phyloP scores from a whole-genome alignment of 805 yeast species.

The Candida railenensis region DNA sequence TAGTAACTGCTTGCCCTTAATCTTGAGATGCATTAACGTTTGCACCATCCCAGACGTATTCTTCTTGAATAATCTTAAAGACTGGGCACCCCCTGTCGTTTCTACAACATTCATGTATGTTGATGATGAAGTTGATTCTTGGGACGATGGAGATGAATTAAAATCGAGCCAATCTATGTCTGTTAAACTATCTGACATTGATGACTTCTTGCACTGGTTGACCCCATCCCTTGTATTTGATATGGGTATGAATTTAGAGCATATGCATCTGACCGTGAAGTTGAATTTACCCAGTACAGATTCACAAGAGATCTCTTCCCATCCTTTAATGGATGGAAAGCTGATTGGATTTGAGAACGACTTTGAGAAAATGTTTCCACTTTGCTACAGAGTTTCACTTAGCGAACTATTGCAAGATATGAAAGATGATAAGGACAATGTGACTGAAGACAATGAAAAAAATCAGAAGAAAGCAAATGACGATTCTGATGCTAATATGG shows the following conservation, averaged over 20 bases:
- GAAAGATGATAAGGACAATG: slow-evolving; percentile 13
- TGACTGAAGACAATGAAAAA: slow-evolving; percentile 1
- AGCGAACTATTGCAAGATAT: slow-evolving; percentile 32
- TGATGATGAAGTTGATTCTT: slow-evolving; percentile 36
- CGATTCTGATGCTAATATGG: slow-evolving; percentile 4
- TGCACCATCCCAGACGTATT: slow-evolving; percentile 59
- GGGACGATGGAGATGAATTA: slow-evolving; percentile 24
- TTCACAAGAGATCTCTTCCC: not conserved
- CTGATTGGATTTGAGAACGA: slow-evolving; percentile 16
- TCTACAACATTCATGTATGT: slow-evolving; percentile 29
- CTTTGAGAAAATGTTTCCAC: slow-evolving; percentile 29
- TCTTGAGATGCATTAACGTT: slow-evolving; percentile 62
- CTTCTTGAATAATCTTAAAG: slow-evolving; percentile 30
- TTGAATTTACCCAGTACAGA: slow-evolving; percentile 7
- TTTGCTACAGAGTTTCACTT: slow-evolving; percentile 29
- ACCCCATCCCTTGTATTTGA: slow-evolving; percentile 42
- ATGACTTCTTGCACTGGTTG: slow-evolving; percentile 37
- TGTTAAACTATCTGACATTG: slow-evolving; percentile 25
- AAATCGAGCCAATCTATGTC: slow-evolving; percentile 13
- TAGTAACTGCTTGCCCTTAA: slow-evolving; percentile 66
- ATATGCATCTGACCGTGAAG: slow-evolving; percentile 11
- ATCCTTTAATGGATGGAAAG: slow-evolving; percentile 11
- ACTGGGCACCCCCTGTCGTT: slow-evolving; percentile 14
- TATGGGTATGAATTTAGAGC: slow-evolving; percentile 22
- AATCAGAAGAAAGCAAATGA: not conserved